phyloP scores from a whole-genome alignment of 495 filamentous ascomycete species.

The Lentithecium fluviatile region DNA sequence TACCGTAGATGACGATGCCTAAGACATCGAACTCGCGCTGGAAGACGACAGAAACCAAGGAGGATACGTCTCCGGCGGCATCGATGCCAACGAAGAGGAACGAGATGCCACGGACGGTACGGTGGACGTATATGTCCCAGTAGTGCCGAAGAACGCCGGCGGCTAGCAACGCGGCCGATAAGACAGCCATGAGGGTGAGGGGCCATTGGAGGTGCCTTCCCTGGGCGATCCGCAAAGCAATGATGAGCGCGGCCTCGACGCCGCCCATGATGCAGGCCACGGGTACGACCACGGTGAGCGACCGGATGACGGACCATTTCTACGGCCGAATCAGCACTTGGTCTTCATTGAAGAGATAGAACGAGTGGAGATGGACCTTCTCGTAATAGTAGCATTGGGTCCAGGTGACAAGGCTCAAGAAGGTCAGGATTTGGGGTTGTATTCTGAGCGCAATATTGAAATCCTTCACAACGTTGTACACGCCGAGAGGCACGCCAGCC shows the following conservation, averaged over 20 bases:
- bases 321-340: conserved; percentile 27
- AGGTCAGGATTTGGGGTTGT: conserved; percentile 62
- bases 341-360: conserved; percentile 7
- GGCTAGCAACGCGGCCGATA: conserved; percentile 58
- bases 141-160: conserved; percentile 57
- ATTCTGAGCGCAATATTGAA: conserved; percentile 61
- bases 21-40: conserved; percentile 54
- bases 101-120: conserved; percentile 62
- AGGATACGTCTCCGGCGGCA: conserved; percentile 62
- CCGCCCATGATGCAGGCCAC: conserved; percentile 50
- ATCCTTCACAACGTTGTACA: conserved; percentile 61
- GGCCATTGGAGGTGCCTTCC: conserved; percentile 50
- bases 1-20: conserved; percentile 62
- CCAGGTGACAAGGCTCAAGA: conserved; percentile 63
- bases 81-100: conserved; percentile 67
- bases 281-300: conserved; percentile 45
- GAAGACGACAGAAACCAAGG: conserved; percentile 60
- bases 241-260: conserved; percentile 52
- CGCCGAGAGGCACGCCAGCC: conserved; percentile 63
- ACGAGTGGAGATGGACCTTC: conserved; percentile 39
- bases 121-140: conserved; percentile 58
- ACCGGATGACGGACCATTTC: conserved; percentile 49
- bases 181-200: conserved; percentile 57
- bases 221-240: conserved; percentile 50
- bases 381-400: conserved; percentile 65